Base-by-base conservation (phyloP, 768 basidiomycete species). In the Boletus huronensis region DNA sequence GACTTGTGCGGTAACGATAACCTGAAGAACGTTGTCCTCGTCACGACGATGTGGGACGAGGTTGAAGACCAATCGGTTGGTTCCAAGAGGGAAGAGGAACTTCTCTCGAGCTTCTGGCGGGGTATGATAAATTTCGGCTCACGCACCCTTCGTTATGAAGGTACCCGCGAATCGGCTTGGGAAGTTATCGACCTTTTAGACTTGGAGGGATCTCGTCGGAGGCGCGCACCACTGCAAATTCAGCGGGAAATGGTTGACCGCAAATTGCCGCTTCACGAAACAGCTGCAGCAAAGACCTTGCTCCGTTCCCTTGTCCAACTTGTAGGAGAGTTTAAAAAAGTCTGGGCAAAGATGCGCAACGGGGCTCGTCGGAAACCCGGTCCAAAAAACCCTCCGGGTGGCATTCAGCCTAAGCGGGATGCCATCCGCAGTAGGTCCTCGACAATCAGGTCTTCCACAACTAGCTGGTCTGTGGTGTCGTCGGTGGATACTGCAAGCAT, bases 31-130 rank as follows among this genome's bases (percentile, higher is more conserved):
- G 45, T 64, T 2, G 17, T 60, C 40, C 54, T 63, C 17, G 62
- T 64, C 28, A 60, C 61, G 1, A 63, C 61, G 8, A 62, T 62
- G 61, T 62, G 60, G 60, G 60, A 62, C 14, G 47, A 60, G 25
- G 36, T 53, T 2, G 32, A 50, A 1, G 42, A 53, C 45, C 5
- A 43, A 19, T 26, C 26, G 3, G 29, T 52, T 34, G 61, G 54
- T 36, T 31, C 21, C 2, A 6, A 21, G 34, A 63, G 61, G 31
- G 62, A 63, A 48, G 21, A 41, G 16, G 49, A 63, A 1, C 62
- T 63, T 19, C 34, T 31, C 10, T 50, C 50, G 19, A 23, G 19
- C 14, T 60, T 57, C 40, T 63, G 62, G 61, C 44, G 52, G 28
- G 43, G 29, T 17, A 64, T 64, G 61, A 50, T 60, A 19, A 3